Base-by-base conservation (phyloP, 306 rosid species). In the Biancaea sappan region DNA sequence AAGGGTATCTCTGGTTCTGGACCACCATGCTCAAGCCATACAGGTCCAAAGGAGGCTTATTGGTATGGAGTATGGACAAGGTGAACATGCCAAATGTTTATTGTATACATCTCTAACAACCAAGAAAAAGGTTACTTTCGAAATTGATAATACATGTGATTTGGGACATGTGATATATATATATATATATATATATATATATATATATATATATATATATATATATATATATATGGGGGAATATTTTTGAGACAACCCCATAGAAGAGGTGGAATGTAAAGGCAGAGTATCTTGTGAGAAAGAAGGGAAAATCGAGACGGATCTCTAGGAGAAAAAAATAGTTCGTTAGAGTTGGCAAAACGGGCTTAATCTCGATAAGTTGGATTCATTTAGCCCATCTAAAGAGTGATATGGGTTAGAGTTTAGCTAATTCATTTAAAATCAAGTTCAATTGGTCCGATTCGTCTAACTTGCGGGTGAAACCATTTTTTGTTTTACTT, bases 241-340 rank as follows among this genome's bases (percentile, higher is more conserved):
- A 74, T 78, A 63, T 83, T 83, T 83, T 67, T 83, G 80, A 56
- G 81, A 78, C 78, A 63, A 74, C 73, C 71, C 80, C 74, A 47
- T 56, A 11, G 72, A 74, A 74, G 71, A 29, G 66, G 70, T 43
- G 80, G 78, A 62, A 62, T 59, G 71, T 60, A 78, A 82, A 82
- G 67, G 47, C 4, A 25, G 72, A 78, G 73, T 75, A 75, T 80
- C 77, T 80, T 41, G 54, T 34, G 70, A 69, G 77, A 62, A 63
- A 56, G 46, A 43, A 70, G 68, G 65, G 15, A 63, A 74, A 74
- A 74, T 66, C 61, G 38, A 65, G 77, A 74, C n/a, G 83, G 75
- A 83, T 83, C 78, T 83, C 78, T 69, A 83, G 80, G 86, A 31
- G 72, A 74, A 29, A 63, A 70, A 74, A 83, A 75, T 78, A 56